These are phyloP conservation scores for Camellia sinensis DNA, from an alignment of 148 eudicot species.

Conservation along the genomic window DNA sequence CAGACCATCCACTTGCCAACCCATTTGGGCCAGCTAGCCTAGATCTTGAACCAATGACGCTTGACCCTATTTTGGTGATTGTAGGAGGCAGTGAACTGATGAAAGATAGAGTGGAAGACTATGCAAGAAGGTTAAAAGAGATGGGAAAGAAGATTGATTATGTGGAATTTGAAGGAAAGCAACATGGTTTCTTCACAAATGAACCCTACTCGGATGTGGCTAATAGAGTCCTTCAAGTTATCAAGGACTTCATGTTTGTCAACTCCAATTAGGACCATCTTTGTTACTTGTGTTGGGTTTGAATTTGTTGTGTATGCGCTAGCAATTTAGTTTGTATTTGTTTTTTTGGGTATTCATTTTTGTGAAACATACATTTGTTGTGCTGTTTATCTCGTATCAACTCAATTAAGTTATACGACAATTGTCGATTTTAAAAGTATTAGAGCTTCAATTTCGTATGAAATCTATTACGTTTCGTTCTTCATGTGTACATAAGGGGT, in stretches of 20 bases:
- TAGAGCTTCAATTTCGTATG: too few species aligned
- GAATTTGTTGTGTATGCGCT: too few species aligned
- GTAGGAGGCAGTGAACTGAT: constrained; percentile 61
- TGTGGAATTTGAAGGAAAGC: constrained; percentile 11
- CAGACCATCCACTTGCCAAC: constrained; percentile 65
- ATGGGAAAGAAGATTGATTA: constrained; percentile 47
- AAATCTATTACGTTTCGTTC: too few species aligned
- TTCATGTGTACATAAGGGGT: too few species aligned
- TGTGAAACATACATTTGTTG: too few species aligned
- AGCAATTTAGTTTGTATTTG: too few species aligned
- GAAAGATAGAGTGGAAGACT: constrained; percentile 60
- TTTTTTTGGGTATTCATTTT: too few species aligned
- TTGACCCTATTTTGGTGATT: constrained; percentile 56
- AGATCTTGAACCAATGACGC: constrained; percentile 31
- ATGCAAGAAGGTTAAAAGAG: constrained; percentile 44
- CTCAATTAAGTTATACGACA: too few species aligned
- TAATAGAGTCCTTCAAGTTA: constrained; percentile 22
- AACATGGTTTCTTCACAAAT: constrained; percentile 55
- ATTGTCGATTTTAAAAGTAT: too few species aligned
- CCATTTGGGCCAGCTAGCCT: constrained; percentile 70
- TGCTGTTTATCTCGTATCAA: too few species aligned
- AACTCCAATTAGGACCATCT: constrained; percentile 22
- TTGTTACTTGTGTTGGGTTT: too few species aligned
- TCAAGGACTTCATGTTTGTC: constrained; percentile 35
- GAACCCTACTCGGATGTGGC: constrained; percentile 42